Conservation (phyloP, 768 basidiomycete species). For the Calocybe cyanea region DNA sequence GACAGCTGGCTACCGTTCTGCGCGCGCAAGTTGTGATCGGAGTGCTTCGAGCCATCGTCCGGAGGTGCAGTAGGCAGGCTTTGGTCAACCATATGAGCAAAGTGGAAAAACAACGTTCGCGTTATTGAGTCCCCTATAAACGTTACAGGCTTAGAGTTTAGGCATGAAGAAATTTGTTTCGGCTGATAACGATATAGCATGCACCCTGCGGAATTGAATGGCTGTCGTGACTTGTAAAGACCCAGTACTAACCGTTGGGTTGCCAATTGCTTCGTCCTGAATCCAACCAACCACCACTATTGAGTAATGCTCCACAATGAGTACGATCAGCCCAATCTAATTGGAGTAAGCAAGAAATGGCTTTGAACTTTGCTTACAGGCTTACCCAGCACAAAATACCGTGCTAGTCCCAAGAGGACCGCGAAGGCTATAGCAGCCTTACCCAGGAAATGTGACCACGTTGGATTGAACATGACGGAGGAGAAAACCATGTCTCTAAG, state of each 20-base stretch:
- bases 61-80: slow-evolving; percentile 48
- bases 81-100: slow-evolving; percentile 58
- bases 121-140: slow-evolving; percentile 88
- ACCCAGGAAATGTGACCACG: slow-evolving; percentile 42
- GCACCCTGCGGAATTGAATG: slow-evolving; percentile 52
- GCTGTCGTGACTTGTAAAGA: slow-evolving; percentile 3
- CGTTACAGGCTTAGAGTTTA: slow-evolving; percentile 55
- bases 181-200: slow-evolving; percentile 68
- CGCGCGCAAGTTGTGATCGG: slow-evolving; percentile 51
- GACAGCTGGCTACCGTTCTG: slow-evolving; percentile 43
- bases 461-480: slow-evolving; percentile 30
- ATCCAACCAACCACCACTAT: slow-evolving; percentile 78
- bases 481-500: slow-evolving; percentile 12
- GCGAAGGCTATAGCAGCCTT: slow-evolving; percentile 30
- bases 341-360: neutral
- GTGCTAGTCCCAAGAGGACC: slow-evolving; percentile 36
- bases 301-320: slow-evolving; percentile 70
- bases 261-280: slow-evolving; percentile 71
- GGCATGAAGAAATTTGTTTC: slow-evolving; percentile 49
- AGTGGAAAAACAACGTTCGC: slow-evolving; percentile 73
- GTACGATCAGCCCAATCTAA: slow-evolving; percentile 70
- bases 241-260: slow-evolving; percentile 61
- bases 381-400: slow-evolving; percentile 27
- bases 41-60: slow-evolving; percentile 64
- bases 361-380: neutral